Percentiles rank a stretch among this genome's conserved stretches.
Conservation (phyloP, 805 yeast species). For the Candida tammaniensis region DNA sequence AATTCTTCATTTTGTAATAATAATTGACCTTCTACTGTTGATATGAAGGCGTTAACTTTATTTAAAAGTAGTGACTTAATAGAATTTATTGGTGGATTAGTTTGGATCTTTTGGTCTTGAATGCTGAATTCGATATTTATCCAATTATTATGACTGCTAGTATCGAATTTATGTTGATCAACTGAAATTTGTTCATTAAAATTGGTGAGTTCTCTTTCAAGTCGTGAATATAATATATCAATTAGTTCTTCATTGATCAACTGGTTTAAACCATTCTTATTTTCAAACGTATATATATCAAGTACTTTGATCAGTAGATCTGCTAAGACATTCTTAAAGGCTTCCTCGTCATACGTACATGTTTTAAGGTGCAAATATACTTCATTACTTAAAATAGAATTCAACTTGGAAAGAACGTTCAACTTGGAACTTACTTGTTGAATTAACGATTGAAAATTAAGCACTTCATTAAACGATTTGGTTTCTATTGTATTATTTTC, state of each 20-base stretch:
- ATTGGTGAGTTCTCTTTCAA: slow-evolving; percentile 15
- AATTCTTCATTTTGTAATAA: too few species aligned
- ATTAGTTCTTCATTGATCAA: slow-evolving; percentile 24
- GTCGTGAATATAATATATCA: slow-evolving; percentile 18
- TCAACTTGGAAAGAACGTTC: slow-evolving; percentile 16
- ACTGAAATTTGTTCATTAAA: not conserved
- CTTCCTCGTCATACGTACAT: slow-evolving; percentile 14
- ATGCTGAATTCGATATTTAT: slow-evolving; percentile 1
- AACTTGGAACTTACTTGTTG: slow-evolving; percentile 18
- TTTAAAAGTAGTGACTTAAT: slow-evolving; percentile 5
- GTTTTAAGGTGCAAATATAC: slow-evolving; percentile 15
- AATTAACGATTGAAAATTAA: slow-evolving; percentile 22
- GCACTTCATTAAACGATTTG: slow-evolving; percentile 20
- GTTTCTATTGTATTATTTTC: slow-evolving; percentile 28
- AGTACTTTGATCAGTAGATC: slow-evolving; percentile 9
- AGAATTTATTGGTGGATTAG: slow-evolving; percentile 9
- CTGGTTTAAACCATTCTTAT: slow-evolving; percentile 17
- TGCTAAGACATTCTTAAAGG: slow-evolving; percentile 13
- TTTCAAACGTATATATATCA: slow-evolving; percentile 10
- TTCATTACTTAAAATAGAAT: slow-evolving; percentile 14
- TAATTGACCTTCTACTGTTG: slow-evolving; percentile 4
- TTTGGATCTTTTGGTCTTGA: not conserved
- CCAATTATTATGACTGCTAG: not conserved
- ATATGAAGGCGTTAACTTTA: slow-evolving; percentile 1
- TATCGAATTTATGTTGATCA: not conserved